These are phyloP conservation scores for Aspergillus oerlinghausenensis DNA, from an alignment of 2,329 filamentous ascomycete species.

Conservation along the genomic window DNA sequence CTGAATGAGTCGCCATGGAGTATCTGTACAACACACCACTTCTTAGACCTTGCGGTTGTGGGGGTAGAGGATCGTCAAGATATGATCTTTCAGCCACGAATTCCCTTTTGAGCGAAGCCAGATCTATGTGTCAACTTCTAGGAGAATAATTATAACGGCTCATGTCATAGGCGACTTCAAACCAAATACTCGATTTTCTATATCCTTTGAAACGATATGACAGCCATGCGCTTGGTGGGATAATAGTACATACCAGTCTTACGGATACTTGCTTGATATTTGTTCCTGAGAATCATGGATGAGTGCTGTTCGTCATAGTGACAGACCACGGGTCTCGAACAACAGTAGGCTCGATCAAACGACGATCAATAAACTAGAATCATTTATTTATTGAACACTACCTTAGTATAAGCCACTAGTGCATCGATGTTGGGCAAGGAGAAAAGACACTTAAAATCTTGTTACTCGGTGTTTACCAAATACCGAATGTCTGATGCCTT, in stretches of 20 bases:
- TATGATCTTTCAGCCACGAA: not conserved
- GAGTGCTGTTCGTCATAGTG: not conserved
- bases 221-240: not conserved
- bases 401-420: not conserved
- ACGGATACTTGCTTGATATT: not conserved
- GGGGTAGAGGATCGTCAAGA: not conserved
- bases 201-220: not conserved
- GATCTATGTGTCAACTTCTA: not conserved
- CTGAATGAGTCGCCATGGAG: not conserved
- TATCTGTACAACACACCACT: not conserved
- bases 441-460: not conserved
- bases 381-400: not conserved
- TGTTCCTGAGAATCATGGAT: not conserved
- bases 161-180: too few relatives aligned
- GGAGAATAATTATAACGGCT: not conserved
- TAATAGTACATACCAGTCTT: not conserved
- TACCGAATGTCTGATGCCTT: not conserved
- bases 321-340: not conserved
- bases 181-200: too few relatives aligned
- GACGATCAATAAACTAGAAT: not conserved
- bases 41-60: not conserved
- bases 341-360: not conserved
- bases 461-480: too few relatives aligned
- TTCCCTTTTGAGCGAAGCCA: not conserved
- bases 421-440: not conserved